Conservation (phyloP, 306 rosid genomes). For the Datisca glomerata region DNA sequence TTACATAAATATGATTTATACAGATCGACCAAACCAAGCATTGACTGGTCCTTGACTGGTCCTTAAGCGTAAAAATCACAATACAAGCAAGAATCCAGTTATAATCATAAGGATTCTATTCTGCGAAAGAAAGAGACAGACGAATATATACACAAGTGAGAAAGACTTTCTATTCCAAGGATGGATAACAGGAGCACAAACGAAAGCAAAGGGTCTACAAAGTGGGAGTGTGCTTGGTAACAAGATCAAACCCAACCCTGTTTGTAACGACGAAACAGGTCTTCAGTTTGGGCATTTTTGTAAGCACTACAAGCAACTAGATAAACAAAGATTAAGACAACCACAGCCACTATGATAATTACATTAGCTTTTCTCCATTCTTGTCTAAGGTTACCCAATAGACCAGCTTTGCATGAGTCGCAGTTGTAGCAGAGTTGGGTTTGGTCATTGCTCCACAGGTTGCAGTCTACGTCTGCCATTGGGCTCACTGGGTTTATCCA, state of each 20-base stretch:
- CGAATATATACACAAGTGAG: too few relatives aligned
- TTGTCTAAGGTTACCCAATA: conserved; percentile 64
- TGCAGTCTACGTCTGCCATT: conserved; percentile 66
- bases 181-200: too few relatives aligned
- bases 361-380: conserved; percentile 87
- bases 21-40: too few relatives aligned
- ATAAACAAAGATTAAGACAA: conserved; percentile 65
- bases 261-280: conserved; percentile 71
- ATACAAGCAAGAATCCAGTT: too few relatives aligned
- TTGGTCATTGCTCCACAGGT: conserved; percentile 79
- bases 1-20: too few relatives aligned
- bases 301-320: conserved; percentile 84
- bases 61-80: too few relatives aligned
- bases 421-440: conserved; percentile 73
- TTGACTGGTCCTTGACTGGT: too few relatives aligned
- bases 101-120: too few relatives aligned
- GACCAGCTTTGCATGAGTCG: conserved; percentile 84
- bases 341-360: conserved; percentile 65
- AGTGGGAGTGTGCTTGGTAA: conserved; percentile 7
- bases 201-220: too few relatives aligned
- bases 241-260: conserved; percentile 56
- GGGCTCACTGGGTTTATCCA: conserved; percentile 74
- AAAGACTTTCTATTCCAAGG: too few relatives aligned
- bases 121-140: too few relatives aligned
- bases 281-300: conserved; percentile 82